Conservation (phyloP, 225 moss, liverwort and hornwort genomes). For the Anthoceros angustus region DNA sequence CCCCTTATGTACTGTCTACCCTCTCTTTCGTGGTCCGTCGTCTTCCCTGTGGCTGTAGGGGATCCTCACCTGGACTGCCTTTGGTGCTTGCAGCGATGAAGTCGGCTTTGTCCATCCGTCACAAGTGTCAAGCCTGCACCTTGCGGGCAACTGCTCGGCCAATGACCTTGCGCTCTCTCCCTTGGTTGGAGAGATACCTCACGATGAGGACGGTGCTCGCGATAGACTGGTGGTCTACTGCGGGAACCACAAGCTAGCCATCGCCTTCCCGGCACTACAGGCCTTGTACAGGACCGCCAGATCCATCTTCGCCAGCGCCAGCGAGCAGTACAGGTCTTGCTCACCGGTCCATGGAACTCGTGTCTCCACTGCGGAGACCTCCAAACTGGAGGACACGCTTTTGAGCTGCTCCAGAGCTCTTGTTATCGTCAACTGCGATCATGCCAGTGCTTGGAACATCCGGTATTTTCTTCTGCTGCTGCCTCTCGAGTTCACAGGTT, state of each 20-base stretch:
- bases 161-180: slow-evolving; percentile 27
- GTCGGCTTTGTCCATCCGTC: slow-evolving; percentile 83
- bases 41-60: not conserved
- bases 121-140: slow-evolving; percentile 63
- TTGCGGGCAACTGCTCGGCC: slow-evolving; percentile 32
- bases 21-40: not conserved
- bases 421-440: slow-evolving; percentile 85
- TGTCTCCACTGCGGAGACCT: slow-evolving; percentile 7
- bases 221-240: slow-evolving; percentile 82
- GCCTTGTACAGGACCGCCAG: slow-evolving; percentile 66
- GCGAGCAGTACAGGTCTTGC: slow-evolving; percentile 42
- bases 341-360: slow-evolving; percentile 16
- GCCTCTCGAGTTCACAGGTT: not conserved
- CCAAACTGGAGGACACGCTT: slow-evolving; percentile 38
- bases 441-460: slow-evolving; percentile 86
- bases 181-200: slow-evolving; percentile 16
- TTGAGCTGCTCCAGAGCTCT: slow-evolving; percentile 75
- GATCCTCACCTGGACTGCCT: not conserved
- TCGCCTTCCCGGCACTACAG: slow-evolving; percentile 53
- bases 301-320: slow-evolving; percentile 31
- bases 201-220: slow-evolving; percentile 30
- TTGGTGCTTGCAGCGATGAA: slow-evolving; percentile 52
- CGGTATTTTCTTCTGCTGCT: slow-evolving; percentile 45
- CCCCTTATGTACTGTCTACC: slow-evolving; percentile 21
- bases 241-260: slow-evolving; percentile 85